phyloP scores from a whole-genome alignment of 2,329 filamentous ascomycete genomes.

The Periconia macrospinosa region DNA sequence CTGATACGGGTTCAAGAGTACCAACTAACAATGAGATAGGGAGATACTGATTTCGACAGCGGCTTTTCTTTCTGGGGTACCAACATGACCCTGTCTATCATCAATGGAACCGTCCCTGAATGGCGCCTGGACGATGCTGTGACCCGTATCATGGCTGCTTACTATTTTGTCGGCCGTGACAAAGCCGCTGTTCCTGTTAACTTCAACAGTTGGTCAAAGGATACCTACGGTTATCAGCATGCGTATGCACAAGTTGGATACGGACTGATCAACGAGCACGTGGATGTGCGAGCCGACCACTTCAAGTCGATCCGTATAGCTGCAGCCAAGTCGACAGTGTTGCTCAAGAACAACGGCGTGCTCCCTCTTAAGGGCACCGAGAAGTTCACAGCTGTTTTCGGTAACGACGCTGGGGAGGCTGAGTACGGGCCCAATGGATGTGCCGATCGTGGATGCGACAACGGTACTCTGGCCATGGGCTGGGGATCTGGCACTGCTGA shows the following conservation, averaged over 20 bases:
- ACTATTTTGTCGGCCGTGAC: conserved; percentile 65
- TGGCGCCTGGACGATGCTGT: conserved; percentile 92
- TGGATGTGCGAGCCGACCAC: conserved; percentile 82
- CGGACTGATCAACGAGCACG: conserved; percentile 72
- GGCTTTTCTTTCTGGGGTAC: conserved; percentile 78
- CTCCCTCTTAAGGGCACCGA: conserved; percentile 51
- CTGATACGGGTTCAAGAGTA: not conserved
- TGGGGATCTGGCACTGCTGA: conserved; percentile 53
- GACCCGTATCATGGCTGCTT: conserved; percentile 73
- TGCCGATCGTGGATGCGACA: conserved; percentile 48
- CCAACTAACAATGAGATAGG: conserved; percentile 32
- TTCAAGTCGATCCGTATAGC: conserved; percentile 72
- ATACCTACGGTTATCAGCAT: conserved; percentile 74
- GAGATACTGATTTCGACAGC: conserved; percentile 76
- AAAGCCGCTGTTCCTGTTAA: conserved; percentile 63
- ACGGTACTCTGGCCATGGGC: conserved; percentile 51
- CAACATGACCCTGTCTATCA: conserved; percentile 82
- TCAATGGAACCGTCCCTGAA: conserved; percentile 86
- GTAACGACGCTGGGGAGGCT: conserved; percentile 52
- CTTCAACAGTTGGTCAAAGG: conserved; percentile 84
- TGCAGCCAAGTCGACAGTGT: conserved; percentile 77
- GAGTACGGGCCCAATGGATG: conserved; percentile 52
- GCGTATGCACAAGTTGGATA: conserved; percentile 62
- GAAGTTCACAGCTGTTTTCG: conserved; percentile 53
- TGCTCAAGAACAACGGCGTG: conserved; percentile 68